Evolutionary conservation across 331 rosid species (phyloP).

Genomic region (Rosa hybrid): DNA sequence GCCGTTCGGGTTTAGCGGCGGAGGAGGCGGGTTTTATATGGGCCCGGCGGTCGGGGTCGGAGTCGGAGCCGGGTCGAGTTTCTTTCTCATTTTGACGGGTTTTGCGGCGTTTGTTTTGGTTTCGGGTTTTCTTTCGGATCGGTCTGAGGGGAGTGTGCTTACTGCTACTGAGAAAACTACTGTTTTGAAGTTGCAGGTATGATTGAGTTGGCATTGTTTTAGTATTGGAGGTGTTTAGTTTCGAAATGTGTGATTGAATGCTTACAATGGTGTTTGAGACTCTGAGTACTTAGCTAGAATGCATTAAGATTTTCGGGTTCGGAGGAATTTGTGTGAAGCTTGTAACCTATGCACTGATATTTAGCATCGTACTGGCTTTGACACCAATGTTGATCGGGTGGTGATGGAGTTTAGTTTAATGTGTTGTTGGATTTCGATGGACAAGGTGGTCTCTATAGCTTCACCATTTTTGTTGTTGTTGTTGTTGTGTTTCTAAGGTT

Average conservation of each 20-base stretch:
- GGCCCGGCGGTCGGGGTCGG: slow-evolving; percentile 90
- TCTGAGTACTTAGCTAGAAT: background rate
- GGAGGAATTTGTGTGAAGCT: no score
- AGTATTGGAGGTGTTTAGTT: background rate
- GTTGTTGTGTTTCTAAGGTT: slow-evolving; percentile 45
- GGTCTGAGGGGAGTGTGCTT: slow-evolving; percentile 70
- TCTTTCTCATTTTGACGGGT: slow-evolving; percentile 65
- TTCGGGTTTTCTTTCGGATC: slow-evolving; percentile 90
- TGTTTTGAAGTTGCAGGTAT: slow-evolving; percentile 85
- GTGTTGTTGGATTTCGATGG: slow-evolving; percentile 12
- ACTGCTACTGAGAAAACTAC: slow-evolving; percentile 65
- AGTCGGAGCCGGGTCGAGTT: slow-evolving; percentile 90
- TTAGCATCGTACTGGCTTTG: no score
- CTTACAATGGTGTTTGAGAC: background rate
- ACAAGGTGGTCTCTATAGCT: slow-evolving; percentile 18
- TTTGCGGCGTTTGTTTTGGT: slow-evolving; percentile 72
- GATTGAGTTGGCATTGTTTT: background rate
- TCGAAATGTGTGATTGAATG: background rate
- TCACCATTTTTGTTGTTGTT: background rate
- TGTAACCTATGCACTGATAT: no score
- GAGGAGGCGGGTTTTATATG: slow-evolving; percentile 68
- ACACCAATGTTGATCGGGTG: background rate
- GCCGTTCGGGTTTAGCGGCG: slow-evolving; percentile 59
- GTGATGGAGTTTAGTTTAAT: slow-evolving; percentile 11
- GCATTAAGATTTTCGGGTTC: background rate